Percentiles rank a stretch among this genome's conserved stretches.
These are phyloP conservation scores for Chlamydomonas reinhardtii DNA, from an alignment of 163 green algal species.

Conservation along the genomic window DNA sequence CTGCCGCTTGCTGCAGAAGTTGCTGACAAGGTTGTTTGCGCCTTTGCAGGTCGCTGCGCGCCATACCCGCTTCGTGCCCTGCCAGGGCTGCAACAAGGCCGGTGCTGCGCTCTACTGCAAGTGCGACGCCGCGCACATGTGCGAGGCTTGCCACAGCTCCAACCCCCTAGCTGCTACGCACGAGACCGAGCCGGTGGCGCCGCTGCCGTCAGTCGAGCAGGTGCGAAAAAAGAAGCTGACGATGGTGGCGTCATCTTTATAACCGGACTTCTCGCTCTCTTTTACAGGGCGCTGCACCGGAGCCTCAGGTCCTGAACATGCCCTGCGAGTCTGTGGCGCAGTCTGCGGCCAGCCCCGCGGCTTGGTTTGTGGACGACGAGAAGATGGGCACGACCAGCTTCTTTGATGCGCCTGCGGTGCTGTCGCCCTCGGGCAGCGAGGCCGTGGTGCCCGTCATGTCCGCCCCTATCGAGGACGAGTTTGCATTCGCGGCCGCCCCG, in stretches of 20 bases:
- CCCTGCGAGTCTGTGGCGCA: slow-evolving; percentile 31
- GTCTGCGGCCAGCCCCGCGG: slow-evolving; percentile 16
- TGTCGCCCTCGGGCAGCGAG: slow-evolving; percentile 35
- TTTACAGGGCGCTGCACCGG: background rate
- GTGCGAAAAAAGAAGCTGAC: background rate
- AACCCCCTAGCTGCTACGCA: slow-evolving; percentile 53
- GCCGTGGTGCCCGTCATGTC: slow-evolving; percentile 42
- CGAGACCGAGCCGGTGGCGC: slow-evolving; percentile 14
- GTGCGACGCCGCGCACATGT: slow-evolving; percentile 61
- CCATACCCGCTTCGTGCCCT: slow-evolving; percentile 1
- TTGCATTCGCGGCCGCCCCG: background rate
- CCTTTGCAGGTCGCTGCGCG: slow-evolving; percentile 33
- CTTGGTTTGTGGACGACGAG: slow-evolving; percentile 36
- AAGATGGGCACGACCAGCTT: background rate
- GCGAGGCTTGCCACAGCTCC: slow-evolving; percentile 51
- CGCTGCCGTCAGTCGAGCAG: slow-evolving; percentile 29
- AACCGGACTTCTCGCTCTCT: background rate
- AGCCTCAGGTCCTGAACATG: background rate
- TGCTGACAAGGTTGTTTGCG: background rate
- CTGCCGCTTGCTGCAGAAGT: no score
- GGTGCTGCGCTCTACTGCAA: slow-evolving; percentile 49
- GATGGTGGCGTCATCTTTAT: no score
- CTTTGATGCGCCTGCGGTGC: background rate
- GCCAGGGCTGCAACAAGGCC: background rate
- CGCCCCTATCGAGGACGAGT: slow-evolving; percentile 1